phyloP scores from a whole-genome alignment of 257 asterid genomes.

The Salvia hispanica region DNA sequence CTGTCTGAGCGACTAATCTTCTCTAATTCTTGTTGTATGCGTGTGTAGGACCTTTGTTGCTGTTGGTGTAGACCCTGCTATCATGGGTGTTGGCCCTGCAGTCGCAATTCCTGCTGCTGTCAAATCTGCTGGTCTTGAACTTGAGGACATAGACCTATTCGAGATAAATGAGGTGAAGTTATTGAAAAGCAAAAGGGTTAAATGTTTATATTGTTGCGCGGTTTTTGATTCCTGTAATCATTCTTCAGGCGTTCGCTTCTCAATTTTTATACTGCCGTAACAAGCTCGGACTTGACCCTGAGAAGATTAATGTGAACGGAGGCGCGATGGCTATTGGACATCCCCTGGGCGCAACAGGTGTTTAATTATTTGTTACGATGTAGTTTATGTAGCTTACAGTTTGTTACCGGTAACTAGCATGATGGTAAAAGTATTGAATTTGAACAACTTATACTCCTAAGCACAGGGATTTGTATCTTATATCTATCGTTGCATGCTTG shows the following conservation, averaged over 20 bases:
- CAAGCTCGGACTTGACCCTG: constrained; percentile 94
- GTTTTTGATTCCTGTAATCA: constrained; percentile 16
- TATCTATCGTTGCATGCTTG: too few relatives aligned
- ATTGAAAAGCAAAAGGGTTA: too few relatives aligned
- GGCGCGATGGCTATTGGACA: constrained; percentile 99
- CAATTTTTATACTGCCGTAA: constrained; percentile 87
- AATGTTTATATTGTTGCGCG: neutral
- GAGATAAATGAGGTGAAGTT: constrained; percentile 87
- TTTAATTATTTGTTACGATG: too few relatives aligned
- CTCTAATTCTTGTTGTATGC: constrained; percentile 8
- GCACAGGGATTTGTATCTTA: too few relatives aligned
- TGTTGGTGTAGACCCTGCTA: constrained; percentile 96
- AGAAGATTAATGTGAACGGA: constrained; percentile 95
- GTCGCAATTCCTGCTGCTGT: constrained; percentile 99
- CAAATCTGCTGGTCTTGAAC: constrained; percentile 93
- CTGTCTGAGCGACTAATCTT: neutral
- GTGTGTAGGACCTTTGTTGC: constrained; percentile 80
- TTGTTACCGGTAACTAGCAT: too few relatives aligned
- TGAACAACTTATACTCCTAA: too few relatives aligned
- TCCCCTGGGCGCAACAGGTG: constrained; percentile 98
- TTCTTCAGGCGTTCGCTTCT: constrained; percentile 85
- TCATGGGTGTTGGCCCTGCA: constrained; percentile 99
- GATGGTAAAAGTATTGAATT: too few relatives aligned
- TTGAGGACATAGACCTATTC: constrained; percentile 86
- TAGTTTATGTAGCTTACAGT: too few relatives aligned